These are phyloP conservation scores for Colletotrichum lupini DNA, from an alignment of 2,329 filamentous ascomycete genomes.

Conservation along the genomic window DNA sequence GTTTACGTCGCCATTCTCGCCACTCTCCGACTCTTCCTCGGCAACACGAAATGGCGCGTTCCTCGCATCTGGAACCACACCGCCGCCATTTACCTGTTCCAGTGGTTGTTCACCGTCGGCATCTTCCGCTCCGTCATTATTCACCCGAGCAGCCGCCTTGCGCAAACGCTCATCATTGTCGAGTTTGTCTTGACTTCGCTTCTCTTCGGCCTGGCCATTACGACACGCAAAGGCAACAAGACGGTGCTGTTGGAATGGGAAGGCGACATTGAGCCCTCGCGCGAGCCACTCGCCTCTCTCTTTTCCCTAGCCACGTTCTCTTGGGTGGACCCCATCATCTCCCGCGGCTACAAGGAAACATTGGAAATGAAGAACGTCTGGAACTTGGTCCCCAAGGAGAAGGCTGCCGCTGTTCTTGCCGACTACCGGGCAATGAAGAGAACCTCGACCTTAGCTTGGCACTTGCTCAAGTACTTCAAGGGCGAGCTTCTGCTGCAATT, in stretches of 20 bases:
- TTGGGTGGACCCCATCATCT: constrained; percentile 92
- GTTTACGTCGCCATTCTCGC: constrained; percentile 81
- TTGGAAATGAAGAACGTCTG: constrained; percentile 89
- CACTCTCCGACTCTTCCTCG: constrained; percentile 76
- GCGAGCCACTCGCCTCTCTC: constrained; percentile 87
- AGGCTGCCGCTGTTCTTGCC: constrained; percentile 82
- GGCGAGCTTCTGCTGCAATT: constrained; percentile 80
- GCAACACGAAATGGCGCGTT: constrained; percentile 72
- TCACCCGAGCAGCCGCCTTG: constrained; percentile 73
- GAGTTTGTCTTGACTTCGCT: constrained; percentile 82
- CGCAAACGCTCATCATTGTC: constrained; percentile 73
- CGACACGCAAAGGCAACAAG: constrained; percentile 92
- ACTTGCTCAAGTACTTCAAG: constrained; percentile 88
- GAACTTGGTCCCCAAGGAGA: constrained; percentile 90
- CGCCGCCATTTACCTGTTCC: constrained; percentile 80
- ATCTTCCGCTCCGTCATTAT: constrained; percentile 89
- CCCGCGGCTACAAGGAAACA: constrained; percentile 86
- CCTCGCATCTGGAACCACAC: constrained; percentile 94
- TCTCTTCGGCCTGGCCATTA: constrained; percentile 80
- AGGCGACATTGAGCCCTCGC: constrained; percentile 86
- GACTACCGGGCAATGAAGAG: constrained; percentile 89
- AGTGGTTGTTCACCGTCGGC: constrained; percentile 82
- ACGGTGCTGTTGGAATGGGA: constrained; percentile 90
- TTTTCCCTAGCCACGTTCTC: constrained; percentile 88
- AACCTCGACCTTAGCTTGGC: constrained; percentile 81